Evolutionary conservation across 371 early-diverging fungal species (phyloP).

Genomic region (Parasitella parasitica): DNA sequence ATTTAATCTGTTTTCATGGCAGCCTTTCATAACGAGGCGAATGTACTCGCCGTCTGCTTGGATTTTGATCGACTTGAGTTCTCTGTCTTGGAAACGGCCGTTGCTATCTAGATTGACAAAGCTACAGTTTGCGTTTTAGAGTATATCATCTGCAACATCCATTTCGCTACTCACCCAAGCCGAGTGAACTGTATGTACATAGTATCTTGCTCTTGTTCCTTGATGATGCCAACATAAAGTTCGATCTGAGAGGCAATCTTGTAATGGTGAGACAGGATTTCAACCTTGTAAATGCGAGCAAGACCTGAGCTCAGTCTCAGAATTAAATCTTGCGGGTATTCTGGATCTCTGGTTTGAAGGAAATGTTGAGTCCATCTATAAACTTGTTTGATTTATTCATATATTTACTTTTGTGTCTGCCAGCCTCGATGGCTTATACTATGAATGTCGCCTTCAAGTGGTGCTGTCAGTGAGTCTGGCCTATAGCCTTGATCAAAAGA

Average conservation of each 20-base stretch:
- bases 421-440: conserved; percentile 38
- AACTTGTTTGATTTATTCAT: neutral
- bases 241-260: conserved; percentile 78
- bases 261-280: conserved; percentile 78
- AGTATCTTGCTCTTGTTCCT: conserved; percentile 25
- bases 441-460: conserved; percentile 20
- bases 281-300: conserved; percentile 65
- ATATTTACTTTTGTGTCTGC: conserved; percentile 46
- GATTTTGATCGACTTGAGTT: conserved; percentile 74
- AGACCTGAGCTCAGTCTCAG: conserved; percentile 58
- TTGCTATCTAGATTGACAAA: conserved; percentile 41
- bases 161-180: conserved; percentile 35
- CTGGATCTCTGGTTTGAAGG: conserved; percentile 42
- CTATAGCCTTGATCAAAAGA: conserved; percentile 38
- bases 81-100: conserved; percentile 51
- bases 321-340: conserved; percentile 72
- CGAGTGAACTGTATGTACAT: conserved; percentile 40
- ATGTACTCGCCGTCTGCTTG: conserved; percentile 72
- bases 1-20: conserved; percentile 71
- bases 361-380: neutral
- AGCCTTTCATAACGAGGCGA: conserved; percentile 67
- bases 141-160: too few relatives aligned
- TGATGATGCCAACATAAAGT: conserved; percentile 57
- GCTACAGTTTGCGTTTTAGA: conserved; percentile 12
- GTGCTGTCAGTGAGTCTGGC: conserved; percentile 32